These are phyloP conservation scores for Fremontodendron californicum DNA, from an alignment of 345 rosid species.

Conservation along the genomic window DNA sequence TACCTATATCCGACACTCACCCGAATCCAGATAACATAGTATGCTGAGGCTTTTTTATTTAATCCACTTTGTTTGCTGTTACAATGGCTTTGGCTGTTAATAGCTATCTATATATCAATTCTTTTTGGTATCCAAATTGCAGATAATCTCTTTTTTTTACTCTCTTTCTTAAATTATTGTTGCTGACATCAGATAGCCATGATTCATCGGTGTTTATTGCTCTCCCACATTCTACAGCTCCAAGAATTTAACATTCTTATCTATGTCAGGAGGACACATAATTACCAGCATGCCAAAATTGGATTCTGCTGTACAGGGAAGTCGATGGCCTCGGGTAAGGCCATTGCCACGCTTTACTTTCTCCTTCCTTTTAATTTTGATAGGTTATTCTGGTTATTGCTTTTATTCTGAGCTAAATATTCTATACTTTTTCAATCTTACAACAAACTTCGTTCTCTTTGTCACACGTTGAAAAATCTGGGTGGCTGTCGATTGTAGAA, in stretches of 20 bases:
- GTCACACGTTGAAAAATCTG: background rate
- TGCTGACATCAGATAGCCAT: background rate
- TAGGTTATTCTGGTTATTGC: too few relatives aligned
- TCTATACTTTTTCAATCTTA: too few relatives aligned
- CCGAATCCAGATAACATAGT: too few relatives aligned
- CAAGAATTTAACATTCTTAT: background rate
- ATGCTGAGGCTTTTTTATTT: background rate
- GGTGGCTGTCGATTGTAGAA: background rate
- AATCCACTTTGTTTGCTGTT: background rate
- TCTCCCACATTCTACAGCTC: background rate
- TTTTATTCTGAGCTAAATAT: too few relatives aligned
- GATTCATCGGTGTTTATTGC: background rate
- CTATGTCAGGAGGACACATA: too few relatives aligned
- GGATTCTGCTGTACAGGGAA: too few relatives aligned
- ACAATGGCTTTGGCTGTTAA: background rate
- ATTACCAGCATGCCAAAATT: too few relatives aligned
- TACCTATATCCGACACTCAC: too few relatives aligned
- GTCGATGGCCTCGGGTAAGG: too few relatives aligned
- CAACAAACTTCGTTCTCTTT: background rate
- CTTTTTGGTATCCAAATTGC: background rate
- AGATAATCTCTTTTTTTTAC: background rate
- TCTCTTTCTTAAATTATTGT: background rate
- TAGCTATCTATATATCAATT: too few relatives aligned
- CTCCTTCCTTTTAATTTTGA: too few relatives aligned
- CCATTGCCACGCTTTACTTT: too few relatives aligned